phyloP scores from a whole-genome alignment of 495 filamentous ascomycete genomes.

The Jackrogersella multiformis region DNA sequence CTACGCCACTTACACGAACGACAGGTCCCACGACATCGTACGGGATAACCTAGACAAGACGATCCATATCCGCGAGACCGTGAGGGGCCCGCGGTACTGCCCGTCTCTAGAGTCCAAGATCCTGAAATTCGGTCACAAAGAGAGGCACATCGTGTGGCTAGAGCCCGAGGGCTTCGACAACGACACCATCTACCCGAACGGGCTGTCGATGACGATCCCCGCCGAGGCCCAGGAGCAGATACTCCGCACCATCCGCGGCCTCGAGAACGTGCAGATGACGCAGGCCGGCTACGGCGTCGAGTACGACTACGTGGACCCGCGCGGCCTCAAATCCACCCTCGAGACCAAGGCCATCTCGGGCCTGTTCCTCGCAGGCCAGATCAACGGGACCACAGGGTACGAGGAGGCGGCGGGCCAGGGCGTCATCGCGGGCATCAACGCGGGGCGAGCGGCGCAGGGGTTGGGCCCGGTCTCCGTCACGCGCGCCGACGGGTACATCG shows the following conservation, averaged over 20 bases:
- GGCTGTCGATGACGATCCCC: slow-evolving; percentile 95
- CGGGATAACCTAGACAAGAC: slow-evolving; percentile 88
- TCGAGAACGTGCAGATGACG: slow-evolving; percentile 92
- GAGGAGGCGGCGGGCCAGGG: slow-evolving; percentile 97
- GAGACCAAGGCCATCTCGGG: slow-evolving; percentile 93
- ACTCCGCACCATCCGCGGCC: slow-evolving; percentile 82
- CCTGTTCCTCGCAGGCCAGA: slow-evolving; percentile 93
- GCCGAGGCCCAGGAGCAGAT: slow-evolving; percentile 84
- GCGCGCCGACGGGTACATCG: slow-evolving; percentile 94
- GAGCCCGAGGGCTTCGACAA: slow-evolving; percentile 95
- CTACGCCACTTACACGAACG: slow-evolving; percentile 85
- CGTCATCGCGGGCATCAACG: slow-evolving; percentile 91
- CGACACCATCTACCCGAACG: slow-evolving; percentile 94
- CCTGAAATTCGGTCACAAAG: slow-evolving; percentile 81
- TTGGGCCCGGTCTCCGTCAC: slow-evolving; percentile 71
- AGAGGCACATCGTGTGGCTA: slow-evolving; percentile 90
- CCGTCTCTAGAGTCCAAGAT: slow-evolving; percentile 96
- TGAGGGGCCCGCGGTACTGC: slow-evolving; percentile 94
- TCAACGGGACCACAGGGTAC: slow-evolving; percentile 98
- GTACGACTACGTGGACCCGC: slow-evolving; percentile 98
- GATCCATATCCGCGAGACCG: slow-evolving; percentile 94
- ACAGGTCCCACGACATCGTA: slow-evolving; percentile 82
- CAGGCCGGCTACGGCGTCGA: slow-evolving; percentile 98
- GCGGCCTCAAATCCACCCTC: slow-evolving; percentile 82
- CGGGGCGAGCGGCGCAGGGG: slow-evolving; percentile 77